Conservation (phyloP, 2,329 filamentous ascomycete genomes). For the Cladophialophora bantiana region DNA sequence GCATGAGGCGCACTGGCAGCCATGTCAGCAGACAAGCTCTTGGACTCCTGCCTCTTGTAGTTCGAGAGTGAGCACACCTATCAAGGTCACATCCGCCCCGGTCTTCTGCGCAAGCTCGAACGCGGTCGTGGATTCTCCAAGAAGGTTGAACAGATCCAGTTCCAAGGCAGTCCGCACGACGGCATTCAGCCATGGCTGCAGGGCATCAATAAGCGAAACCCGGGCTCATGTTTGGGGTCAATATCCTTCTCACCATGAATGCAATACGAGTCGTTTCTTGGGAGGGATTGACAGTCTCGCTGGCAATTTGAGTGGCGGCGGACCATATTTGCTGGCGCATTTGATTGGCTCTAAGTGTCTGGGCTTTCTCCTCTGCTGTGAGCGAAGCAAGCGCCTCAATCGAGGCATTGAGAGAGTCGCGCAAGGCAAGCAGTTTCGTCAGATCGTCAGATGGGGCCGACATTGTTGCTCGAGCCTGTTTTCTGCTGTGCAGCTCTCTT, state of each 20-base stretch:
- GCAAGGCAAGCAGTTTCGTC: slow-evolving; percentile 17
- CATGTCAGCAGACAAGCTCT: slow-evolving; percentile 8
- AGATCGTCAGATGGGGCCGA: slow-evolving; percentile 16
- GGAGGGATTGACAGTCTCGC: slow-evolving; percentile 14
- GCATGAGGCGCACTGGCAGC: slow-evolving; percentile 21
- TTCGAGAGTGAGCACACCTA: slow-evolving; percentile 38
- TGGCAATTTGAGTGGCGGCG: slow-evolving; percentile 13
- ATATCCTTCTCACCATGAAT: slow-evolving; percentile 19
- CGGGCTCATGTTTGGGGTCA: not conserved
- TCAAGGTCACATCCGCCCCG: slow-evolving; percentile 43
- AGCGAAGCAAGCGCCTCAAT: slow-evolving; percentile 19
- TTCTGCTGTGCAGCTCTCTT: not conserved
- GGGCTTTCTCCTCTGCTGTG: slow-evolving; percentile 17
- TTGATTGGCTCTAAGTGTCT: slow-evolving; percentile 10
- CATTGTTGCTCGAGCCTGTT: not conserved
- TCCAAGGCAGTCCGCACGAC: slow-evolving; percentile 24
- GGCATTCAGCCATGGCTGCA: slow-evolving; percentile 25
- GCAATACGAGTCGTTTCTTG: slow-evolving; percentile 18
- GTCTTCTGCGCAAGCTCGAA: slow-evolving; percentile 42
- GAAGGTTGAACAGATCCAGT: slow-evolving; percentile 20
- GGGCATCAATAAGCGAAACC: not conserved
- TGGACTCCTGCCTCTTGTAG: not conserved
- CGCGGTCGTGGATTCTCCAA: slow-evolving; percentile 38
- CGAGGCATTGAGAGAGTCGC: slow-evolving; percentile 23
- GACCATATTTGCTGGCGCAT: slow-evolving; percentile 22